phyloP scores from a whole-genome alignment of 768 basidiomycete species.

The Phallus indusiatus region DNA sequence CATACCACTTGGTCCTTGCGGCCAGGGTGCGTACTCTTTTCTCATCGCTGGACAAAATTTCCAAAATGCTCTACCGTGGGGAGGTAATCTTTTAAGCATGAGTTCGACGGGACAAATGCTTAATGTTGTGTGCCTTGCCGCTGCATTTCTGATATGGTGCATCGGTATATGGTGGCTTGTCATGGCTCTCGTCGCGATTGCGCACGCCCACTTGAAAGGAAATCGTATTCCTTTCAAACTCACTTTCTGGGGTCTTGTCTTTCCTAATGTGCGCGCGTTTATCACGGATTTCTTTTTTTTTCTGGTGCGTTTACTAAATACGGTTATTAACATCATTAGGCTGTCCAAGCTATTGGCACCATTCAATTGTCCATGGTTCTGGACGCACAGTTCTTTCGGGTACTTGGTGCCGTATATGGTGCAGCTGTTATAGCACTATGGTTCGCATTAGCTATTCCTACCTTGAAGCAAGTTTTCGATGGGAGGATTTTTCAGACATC shows the following conservation, averaged over 20 bases:
- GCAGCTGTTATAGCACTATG: constrained; percentile 1
- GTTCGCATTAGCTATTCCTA: constrained; percentile 2
- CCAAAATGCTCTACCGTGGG: constrained; percentile 23
- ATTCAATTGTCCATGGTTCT: constrained; percentile 40
- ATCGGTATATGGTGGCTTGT: constrained; percentile 45
- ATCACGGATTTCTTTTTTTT: not conserved
- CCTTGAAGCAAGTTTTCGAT: constrained; percentile 1
- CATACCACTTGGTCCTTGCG: constrained; percentile 43
- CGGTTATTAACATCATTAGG: no score
- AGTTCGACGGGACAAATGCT: constrained; percentile 31
- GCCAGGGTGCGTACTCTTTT: constrained; percentile 40
- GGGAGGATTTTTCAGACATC: constrained; percentile 1
- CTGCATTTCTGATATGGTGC: constrained; percentile 42
- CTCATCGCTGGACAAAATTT: constrained; percentile 32
- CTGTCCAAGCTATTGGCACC: constrained; percentile 39
- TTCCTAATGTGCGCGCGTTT: constrained; percentile 34
- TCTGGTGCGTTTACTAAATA: no score
- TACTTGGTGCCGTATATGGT: constrained; percentile 37
- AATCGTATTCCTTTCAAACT: constrained; percentile 35
- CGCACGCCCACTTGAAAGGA: constrained; percentile 20
- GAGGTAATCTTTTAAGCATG: constrained; percentile 23
- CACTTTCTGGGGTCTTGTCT: constrained; percentile 46
- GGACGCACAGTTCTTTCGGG: constrained; percentile 41
- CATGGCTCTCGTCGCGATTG: constrained; percentile 34
- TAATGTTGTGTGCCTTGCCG: constrained; percentile 35